These are phyloP conservation scores for Tagetes erecta DNA, from an alignment of 129 eudicot species.

Conservation along the genomic window DNA sequence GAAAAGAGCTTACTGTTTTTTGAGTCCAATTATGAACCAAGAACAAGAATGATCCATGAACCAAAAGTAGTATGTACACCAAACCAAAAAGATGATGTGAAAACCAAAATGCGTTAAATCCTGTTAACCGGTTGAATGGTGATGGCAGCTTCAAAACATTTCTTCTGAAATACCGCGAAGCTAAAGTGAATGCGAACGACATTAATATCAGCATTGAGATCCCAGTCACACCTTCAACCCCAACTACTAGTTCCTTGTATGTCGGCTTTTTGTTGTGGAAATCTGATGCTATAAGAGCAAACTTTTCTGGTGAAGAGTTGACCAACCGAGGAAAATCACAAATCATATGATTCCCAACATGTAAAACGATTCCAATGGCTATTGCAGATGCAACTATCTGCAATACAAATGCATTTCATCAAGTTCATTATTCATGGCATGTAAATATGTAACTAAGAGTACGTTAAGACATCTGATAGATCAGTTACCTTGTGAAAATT, in stretches of 20 bases:
- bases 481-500: constrained; percentile 81
- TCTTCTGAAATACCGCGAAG: constrained; percentile 66
- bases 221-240: constrained; percentile 79
- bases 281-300: constrained; percentile 68
- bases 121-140: constrained; percentile 82
- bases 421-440: background rate
- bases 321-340: constrained; percentile 89
- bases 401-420: constrained; percentile 12
- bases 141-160: constrained; percentile 73
- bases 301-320: constrained; percentile 67
- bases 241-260: constrained; percentile 48
- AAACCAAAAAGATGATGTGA: constrained; percentile 89
- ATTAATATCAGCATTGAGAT: constrained; percentile 73
- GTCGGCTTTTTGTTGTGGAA: constrained; percentile 65
- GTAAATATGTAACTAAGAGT: no score
- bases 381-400: constrained; percentile 88
- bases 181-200: constrained; percentile 74
- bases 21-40: constrained; percentile 79
- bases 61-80: constrained; percentile 70
- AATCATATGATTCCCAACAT: constrained; percentile 75
- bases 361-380: constrained; percentile 64
- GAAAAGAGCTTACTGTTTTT: constrained; percentile 64
- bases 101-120: constrained; percentile 97
- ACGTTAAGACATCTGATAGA: no score
- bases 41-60: constrained; percentile 87